A percentile compares a stretch with the other conserved stretches of the same genome.
These are phyloP conservation scores for Trifolium fragiferum DNA, from an alignment of 306 rosid genomes.

Conservation along the genomic window DNA sequence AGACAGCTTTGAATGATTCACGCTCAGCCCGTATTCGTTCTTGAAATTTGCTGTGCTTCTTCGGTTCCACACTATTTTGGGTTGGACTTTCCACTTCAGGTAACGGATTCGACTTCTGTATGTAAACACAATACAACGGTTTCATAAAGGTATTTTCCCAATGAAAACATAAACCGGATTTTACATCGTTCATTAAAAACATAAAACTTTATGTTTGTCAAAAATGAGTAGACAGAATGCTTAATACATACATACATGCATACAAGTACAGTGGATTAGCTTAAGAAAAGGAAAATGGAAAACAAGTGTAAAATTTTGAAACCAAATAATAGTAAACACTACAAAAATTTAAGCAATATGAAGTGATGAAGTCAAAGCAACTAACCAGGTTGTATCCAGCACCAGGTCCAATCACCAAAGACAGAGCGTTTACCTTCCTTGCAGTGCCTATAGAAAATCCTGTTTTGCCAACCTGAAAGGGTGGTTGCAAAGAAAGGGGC, in stretches of 20 bases:
- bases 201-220: conserved; percentile 4
- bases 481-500: conserved; percentile 33
- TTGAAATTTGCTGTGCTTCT: conserved; percentile 66
- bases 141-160: conserved; percentile 1
- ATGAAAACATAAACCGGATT: not conserved
- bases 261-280: not conserved
- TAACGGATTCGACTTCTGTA: conserved; percentile 86
- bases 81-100: conserved; percentile 55
- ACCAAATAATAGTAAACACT: conserved; percentile 20
- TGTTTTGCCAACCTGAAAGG: conserved; percentile 63
- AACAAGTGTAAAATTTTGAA: conserved; percentile 28
- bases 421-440: conserved; percentile 64
- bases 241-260: not conserved
- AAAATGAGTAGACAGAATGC: conserved; percentile 24
- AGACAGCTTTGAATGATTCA: conserved; percentile 85
- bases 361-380: conserved; percentile 32
- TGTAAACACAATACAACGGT: conserved; percentile 28
- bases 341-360: conserved; percentile 30
- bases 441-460: conserved; percentile 86
- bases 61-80: conserved; percentile 43
- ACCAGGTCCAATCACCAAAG: conserved; percentile 94
- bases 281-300: not conserved
- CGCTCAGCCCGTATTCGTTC: conserved; percentile 84
- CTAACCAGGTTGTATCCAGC: conserved; percentile 93
- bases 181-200: conserved; percentile 15